phyloP scores from a whole-genome alignment of 2,329 filamentous ascomycete genomes.

The Colletotrichum chlorophyti region DNA sequence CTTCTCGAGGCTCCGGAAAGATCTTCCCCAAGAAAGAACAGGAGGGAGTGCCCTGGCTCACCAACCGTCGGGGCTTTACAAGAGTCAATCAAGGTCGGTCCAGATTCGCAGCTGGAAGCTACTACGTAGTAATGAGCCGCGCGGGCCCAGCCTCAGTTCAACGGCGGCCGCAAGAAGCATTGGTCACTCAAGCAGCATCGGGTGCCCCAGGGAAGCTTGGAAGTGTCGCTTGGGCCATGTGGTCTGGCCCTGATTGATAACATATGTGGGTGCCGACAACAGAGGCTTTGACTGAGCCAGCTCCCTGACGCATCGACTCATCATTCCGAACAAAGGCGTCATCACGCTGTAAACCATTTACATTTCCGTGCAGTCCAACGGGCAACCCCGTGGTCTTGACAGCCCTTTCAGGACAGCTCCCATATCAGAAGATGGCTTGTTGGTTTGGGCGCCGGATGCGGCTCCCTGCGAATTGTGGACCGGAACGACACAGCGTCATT shows the following conservation, averaged over 20 bases:
- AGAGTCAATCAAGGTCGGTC: not conserved
- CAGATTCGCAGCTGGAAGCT: not conserved
- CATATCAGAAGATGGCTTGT: no score
- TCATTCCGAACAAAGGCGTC: not conserved
- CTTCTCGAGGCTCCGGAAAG: no score
- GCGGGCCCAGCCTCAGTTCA: conserved; percentile 14
- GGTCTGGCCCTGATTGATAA: not conserved
- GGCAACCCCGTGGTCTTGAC: not conserved
- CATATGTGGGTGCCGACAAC: no score
- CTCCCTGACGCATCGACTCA: not conserved
- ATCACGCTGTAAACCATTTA: not conserved
- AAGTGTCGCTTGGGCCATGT: conserved; percentile 3
- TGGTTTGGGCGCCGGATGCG: conserved; percentile 3
- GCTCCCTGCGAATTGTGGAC: not conserved
- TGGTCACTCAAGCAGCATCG: not conserved
- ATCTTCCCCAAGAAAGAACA: not conserved
- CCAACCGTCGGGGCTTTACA: conserved; percentile 6
- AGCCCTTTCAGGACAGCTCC: no score
- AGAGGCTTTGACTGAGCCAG: not conserved
- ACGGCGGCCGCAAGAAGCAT: conserved; percentile 1
- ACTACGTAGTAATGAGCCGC: no score
- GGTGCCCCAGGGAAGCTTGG: conserved; percentile 2
- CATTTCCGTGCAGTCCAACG: not conserved
- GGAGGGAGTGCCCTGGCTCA: not conserved
- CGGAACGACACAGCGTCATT: not conserved